phyloP scores from a whole-genome alignment of 2,329 filamentous ascomycete genomes.

The Tolypocladium endophyticum region DNA sequence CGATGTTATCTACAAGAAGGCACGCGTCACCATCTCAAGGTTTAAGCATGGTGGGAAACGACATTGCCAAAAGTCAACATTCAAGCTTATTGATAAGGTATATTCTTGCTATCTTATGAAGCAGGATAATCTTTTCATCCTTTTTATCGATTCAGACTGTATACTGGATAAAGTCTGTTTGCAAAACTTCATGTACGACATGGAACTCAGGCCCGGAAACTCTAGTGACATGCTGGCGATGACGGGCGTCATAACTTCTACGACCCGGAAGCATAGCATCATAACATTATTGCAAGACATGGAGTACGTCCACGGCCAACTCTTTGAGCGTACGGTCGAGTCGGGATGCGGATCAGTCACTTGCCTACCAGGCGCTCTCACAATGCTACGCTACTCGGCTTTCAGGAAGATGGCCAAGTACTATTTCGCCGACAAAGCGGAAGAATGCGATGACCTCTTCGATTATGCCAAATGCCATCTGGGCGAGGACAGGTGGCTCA shows the following conservation, averaged over 20 bases:
- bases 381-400: constrained; percentile 89
- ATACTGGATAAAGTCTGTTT: constrained; percentile 85
- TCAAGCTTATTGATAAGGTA: constrained; percentile 84
- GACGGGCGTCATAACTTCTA: constrained; percentile 95
- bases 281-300: constrained; percentile 94
- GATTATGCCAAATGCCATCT: constrained; percentile 94
- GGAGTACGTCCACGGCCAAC: constrained; percentile 94
- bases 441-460: constrained; percentile 91
- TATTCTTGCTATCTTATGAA: constrained; percentile 77
- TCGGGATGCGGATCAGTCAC: constrained; percentile 91
- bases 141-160: constrained; percentile 97
- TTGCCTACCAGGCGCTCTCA: constrained; percentile 88
- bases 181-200: constrained; percentile 97
- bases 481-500: constrained; percentile 93
- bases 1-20: constrained; percentile 73
- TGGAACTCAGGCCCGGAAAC: constrained; percentile 93
- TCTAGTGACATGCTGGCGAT: constrained; percentile 90
- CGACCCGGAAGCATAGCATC: constrained; percentile 76
- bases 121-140: constrained; percentile 86
- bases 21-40: constrained; percentile 79
- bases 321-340: constrained; percentile 92
- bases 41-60: constrained; percentile 92
- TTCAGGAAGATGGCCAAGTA: constrained; percentile 96
- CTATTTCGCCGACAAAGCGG: constrained; percentile 94
- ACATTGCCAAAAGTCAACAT: constrained; percentile 90